Conservation (phyloP, 2,329 filamentous ascomycete species). For the Epichloe sibirici region DNA sequence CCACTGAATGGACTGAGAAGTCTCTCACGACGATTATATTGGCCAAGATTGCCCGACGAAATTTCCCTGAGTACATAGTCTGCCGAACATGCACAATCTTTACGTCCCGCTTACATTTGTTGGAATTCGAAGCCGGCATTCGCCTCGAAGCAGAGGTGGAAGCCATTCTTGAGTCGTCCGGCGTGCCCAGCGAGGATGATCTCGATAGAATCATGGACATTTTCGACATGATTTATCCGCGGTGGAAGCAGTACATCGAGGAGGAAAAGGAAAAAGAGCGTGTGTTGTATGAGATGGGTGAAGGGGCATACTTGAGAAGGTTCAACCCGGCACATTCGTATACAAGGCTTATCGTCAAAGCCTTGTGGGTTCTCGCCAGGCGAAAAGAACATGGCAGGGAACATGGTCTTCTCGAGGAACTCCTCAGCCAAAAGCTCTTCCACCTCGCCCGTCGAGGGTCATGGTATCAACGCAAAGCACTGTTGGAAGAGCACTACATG, state of each 20-base stretch:
- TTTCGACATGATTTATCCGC: constrained; percentile 62
- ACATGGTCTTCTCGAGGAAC: constrained; percentile 58
- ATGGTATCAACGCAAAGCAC: constrained; percentile 92
- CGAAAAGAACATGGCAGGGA: constrained; percentile 73
- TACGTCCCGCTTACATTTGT: constrained; percentile 54
- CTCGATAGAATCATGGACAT: constrained; percentile 57
- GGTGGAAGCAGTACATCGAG: constrained; percentile 63
- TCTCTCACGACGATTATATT: constrained; percentile 91
- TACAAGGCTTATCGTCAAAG: constrained; percentile 85
- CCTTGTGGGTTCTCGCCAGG: constrained; percentile 63
- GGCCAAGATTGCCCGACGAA: constrained; percentile 74
- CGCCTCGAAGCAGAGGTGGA: constrained; percentile 74
- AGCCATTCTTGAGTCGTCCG: constrained; percentile 66
- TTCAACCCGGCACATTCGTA: constrained; percentile 91
- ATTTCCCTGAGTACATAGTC: constrained; percentile 84
- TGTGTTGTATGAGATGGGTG: constrained; percentile 63
- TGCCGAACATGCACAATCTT: constrained; percentile 87
- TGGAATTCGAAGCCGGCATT: constrained; percentile 85
- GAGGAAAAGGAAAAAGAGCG: constrained; percentile 73
- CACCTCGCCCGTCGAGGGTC: constrained; percentile 72
- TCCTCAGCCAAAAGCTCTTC: constrained; percentile 73
- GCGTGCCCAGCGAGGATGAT: constrained; percentile 51
- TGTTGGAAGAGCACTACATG: constrained; percentile 96
- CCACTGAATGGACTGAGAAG: constrained; percentile 94
- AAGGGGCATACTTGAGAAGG: constrained; percentile 77